Evolutionary conservation across 371 early-diverging fungal species (phyloP).

Genomic region (Actinomucor elegans): DNA sequence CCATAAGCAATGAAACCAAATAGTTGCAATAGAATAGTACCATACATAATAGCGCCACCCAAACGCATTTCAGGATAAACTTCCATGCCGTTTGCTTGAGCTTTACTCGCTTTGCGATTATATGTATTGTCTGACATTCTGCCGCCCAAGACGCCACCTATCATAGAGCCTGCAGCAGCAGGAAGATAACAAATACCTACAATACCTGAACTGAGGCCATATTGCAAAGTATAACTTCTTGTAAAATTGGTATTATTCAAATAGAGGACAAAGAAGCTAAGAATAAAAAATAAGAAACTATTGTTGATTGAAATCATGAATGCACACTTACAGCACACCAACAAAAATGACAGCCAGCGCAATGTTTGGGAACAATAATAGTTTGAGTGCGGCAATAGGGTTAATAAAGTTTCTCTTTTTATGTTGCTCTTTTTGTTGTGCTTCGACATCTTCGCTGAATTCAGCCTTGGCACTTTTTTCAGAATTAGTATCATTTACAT

Average conservation of each 20-base stretch:
- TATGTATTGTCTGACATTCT: slow-evolving; percentile 34
- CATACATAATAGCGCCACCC: slow-evolving; percentile 24
- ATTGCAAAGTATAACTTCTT: slow-evolving; percentile 33
- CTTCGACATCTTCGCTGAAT: slow-evolving; percentile 1
- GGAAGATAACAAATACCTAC: slow-evolving; percentile 41
- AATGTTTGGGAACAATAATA: slow-evolving; percentile 33
- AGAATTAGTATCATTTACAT: neutral
- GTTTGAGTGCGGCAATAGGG: slow-evolving; percentile 32
- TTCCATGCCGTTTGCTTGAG: slow-evolving; percentile 12
- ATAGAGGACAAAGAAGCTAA: slow-evolving; percentile 32
- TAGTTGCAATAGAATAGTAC: slow-evolving; percentile 18
- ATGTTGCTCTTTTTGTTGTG: neutral
- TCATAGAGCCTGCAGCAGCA: slow-evolving; percentile 29
- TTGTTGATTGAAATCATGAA: neutral
- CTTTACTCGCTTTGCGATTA: slow-evolving; percentile 20
- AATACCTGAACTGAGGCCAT: slow-evolving; percentile 26
- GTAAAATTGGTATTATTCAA: slow-evolving; percentile 35
- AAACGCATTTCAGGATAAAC: slow-evolving; percentile 39
- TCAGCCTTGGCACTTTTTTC: neutral
- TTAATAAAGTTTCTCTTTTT: slow-evolving; percentile 18
- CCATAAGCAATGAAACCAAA: slow-evolving; percentile 35
- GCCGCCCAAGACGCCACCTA: slow-evolving; percentile 37
- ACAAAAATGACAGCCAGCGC: slow-evolving; percentile 28
- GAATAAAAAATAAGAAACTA: too few species aligned
- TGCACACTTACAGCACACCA: slow-evolving; percentile 35